phyloP scores from a whole-genome alignment of 2,329 filamentous ascomycete genomes.

The Aspergillus persii region DNA sequence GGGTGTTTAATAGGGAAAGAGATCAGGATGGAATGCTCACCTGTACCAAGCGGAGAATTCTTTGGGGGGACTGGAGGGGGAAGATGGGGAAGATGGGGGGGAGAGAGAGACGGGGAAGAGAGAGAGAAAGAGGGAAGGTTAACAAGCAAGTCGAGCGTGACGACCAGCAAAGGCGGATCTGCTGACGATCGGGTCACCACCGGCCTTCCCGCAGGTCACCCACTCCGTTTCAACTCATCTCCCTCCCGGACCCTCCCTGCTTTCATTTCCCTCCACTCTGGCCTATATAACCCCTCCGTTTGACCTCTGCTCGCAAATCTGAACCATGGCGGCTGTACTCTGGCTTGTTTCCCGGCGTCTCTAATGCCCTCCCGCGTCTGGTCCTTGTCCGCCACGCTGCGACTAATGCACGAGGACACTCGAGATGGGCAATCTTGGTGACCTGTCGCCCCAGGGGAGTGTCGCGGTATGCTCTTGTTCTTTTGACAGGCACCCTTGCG shows the following conservation, averaged over 20 bases:
- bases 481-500: neutral
- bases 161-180: conserved; percentile 6
- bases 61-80: neutral
- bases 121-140: conserved; percentile 4
- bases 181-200: conserved; percentile 15
- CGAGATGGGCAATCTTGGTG: conserved; percentile 69
- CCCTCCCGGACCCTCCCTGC: neutral
- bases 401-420: conserved; percentile 36
- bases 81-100: neutral
- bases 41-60: neutral
- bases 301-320: neutral
- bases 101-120: neutral
- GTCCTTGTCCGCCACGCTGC: conserved; percentile 14
- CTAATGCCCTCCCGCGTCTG: conserved; percentile 13
- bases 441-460: conserved; percentile 73
- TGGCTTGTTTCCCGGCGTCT: conserved; percentile 4
- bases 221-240: conserved; percentile 2
- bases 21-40: conserved; percentile 1
- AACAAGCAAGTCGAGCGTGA: neutral
- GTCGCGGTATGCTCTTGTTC: conserved; percentile 61
- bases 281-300: neutral
- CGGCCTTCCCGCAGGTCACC: conserved; percentile 10
- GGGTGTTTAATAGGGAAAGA: neutral
- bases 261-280: neutral
- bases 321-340: conserved; percentile 10